Base-by-base conservation (phyloP, 768 basidiomycete genomes). In the Megacollybia marginata region DNA sequence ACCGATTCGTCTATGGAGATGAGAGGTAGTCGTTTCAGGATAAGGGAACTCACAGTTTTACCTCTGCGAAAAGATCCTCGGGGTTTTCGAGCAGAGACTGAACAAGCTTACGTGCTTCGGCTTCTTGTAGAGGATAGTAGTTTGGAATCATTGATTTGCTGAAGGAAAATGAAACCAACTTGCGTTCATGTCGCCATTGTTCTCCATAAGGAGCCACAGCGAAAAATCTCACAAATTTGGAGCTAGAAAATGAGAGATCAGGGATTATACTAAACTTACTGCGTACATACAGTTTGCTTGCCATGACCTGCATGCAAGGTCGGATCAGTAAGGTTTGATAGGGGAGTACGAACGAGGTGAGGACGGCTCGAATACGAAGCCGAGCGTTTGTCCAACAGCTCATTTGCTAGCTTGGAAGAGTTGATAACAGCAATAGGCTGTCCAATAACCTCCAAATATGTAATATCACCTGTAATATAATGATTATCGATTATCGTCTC, bases 351-450 rank as follows among this genome's bases (percentile, higher is more conserved):
- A 5, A 40, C 38, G 15, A 45, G 20, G 36, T 42, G 18, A 44
- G 48, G 48, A 15, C 48, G 35, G 28, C 42, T 31, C 3, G 36
- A 40, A 45, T 55, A 53, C 1, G 51, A 51, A 16, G 35, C 34
- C 3, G 54, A 47, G 7, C 48, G 20, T 13, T 36, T 47, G n/a
- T 45, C 44, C 11, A 55, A 31, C 20, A 55, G 52, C 15, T 53
- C 54, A 12, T 34, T 36, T 2, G 53, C 54, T n/a, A 33, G 10
- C 40, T 55, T 44, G 2, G 32, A 16, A 7, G 54, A 50, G 38
- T 49, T 54, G 4, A 55, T 23, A 11, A 54, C 48, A 38, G 42
- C 32, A 48, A 48, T 48, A 16, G 34, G 34, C 19, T 38, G 34
- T 12, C 48, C 48, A 12, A 31, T 18, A 12, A 33, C 48, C 18